Conservation (phyloP, 2,329 filamentous ascomycete genomes). For the Clonostachys rosea region DNA sequence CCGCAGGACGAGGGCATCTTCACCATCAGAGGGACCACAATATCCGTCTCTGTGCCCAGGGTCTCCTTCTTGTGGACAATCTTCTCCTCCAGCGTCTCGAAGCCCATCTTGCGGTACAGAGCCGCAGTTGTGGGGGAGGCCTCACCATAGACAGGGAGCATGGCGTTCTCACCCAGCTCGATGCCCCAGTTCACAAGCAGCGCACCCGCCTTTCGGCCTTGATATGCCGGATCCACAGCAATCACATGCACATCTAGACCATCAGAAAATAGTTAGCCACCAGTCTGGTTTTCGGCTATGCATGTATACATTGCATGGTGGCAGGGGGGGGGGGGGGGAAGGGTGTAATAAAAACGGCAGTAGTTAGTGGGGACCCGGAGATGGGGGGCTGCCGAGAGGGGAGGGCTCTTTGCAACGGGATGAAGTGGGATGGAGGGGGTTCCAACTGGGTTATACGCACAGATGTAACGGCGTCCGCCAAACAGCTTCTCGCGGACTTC, state of each 20-base stretch:
- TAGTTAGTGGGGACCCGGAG: not conserved
- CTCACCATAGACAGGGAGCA: slow-evolving; percentile 40
- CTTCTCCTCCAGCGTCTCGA: slow-evolving; percentile 28
- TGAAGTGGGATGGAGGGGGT: slow-evolving; percentile 1
- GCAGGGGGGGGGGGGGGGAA: too few species aligned
- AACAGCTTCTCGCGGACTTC: slow-evolving; percentile 33
- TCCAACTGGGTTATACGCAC: slow-evolving; percentile 19
- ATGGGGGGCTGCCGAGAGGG: slow-evolving; percentile 1
- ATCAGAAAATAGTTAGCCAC: not conserved
- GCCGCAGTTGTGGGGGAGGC: slow-evolving; percentile 31
- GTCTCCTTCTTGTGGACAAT: slow-evolving; percentile 29
- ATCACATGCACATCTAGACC: slow-evolving; percentile 31
- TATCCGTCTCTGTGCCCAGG: slow-evolving; percentile 24
- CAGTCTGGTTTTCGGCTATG: not conserved
- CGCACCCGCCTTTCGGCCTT: slow-evolving; percentile 34
- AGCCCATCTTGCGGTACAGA: slow-evolving; percentile 41
- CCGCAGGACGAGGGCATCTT: slow-evolving; percentile 27
- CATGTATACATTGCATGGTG: too few species aligned
- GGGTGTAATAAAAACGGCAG: too few species aligned
- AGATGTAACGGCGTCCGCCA: slow-evolving; percentile 30
- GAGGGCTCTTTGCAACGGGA: slow-evolving; percentile 1
- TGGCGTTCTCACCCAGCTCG: slow-evolving; percentile 24
- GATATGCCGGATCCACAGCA: slow-evolving; percentile 34
- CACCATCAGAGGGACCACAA: slow-evolving; percentile 34
- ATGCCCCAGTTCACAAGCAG: slow-evolving; percentile 33